Percentiles rank a stretch among this genome's conserved stretches.
phyloP scores from a whole-genome alignment of 2,329 filamentous ascomycete genomes.

The Zopfia rhizophila region DNA sequence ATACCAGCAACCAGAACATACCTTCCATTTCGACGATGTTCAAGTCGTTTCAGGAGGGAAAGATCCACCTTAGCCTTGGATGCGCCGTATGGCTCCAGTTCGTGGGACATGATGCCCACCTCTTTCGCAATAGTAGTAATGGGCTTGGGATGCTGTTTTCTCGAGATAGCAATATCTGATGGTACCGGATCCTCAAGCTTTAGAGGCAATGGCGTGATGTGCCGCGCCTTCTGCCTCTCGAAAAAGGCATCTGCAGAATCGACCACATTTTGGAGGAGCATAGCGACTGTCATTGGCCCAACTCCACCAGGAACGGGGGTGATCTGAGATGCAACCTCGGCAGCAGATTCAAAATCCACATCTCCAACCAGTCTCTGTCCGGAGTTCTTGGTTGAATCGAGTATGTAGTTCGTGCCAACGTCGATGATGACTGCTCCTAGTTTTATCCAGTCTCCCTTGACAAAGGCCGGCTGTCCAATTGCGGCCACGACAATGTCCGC shows the following conservation, averaged over 20 bases:
- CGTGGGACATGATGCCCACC: constrained; percentile 85
- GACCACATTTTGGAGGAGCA: constrained; percentile 96
- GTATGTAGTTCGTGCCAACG: constrained; percentile 95
- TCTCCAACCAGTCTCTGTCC: constrained; percentile 93
- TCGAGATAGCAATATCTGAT: constrained; percentile 94
- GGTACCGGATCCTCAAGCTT: constrained; percentile 84
- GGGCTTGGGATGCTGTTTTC: constrained; percentile 88
- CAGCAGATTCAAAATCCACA: constrained; percentile 88
- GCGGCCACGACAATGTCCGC: constrained; percentile 93
- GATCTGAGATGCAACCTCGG: constrained; percentile 87
- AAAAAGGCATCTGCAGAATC: constrained; percentile 85
- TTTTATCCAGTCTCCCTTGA: constrained; percentile 97
- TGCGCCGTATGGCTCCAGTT: constrained; percentile 93
- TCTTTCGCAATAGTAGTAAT: constrained; percentile 87
- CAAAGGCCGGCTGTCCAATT: constrained; percentile 86
- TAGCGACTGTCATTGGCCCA: constrained; percentile 98
- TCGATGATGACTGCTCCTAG: constrained; percentile 95
- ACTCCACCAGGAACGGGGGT: constrained; percentile 97
- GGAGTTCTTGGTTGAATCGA: constrained; percentile 89
- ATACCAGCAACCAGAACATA: constrained; percentile 96
- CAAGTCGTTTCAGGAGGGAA: constrained; percentile 80
- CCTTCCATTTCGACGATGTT: constrained; percentile 86
- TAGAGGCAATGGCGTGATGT: constrained; percentile 83
- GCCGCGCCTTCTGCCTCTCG: constrained; percentile 81
- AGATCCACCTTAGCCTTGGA: constrained; percentile 97